These are phyloP conservation scores for Rhizomucor pusillus DNA, from an alignment of 371 early-diverging fungal genomes.

Conservation along the genomic window DNA sequence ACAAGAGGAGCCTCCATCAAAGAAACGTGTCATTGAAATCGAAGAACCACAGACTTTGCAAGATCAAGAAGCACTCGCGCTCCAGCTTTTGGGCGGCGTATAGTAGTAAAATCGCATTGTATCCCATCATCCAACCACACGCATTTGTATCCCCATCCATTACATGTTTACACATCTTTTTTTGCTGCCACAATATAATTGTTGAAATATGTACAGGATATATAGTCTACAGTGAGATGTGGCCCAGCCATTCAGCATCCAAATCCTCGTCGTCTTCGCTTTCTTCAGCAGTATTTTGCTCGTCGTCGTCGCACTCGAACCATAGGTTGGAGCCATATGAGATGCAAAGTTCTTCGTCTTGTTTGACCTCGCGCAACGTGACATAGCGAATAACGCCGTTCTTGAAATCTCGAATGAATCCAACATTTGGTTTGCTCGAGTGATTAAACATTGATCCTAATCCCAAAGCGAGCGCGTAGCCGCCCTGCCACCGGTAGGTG, in stretches of 20 bases:
- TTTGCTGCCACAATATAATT: too few relatives aligned
- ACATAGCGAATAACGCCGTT: constrained; percentile 56
- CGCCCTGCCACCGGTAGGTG: constrained; percentile 68
- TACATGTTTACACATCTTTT: too few relatives aligned
- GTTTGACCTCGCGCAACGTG: constrained; percentile 50
- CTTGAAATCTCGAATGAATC: constrained; percentile 60
- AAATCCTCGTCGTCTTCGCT: constrained; percentile 6
- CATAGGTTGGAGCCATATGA: constrained; percentile 68
- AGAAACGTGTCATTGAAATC: constrained; percentile 56
- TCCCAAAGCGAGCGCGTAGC: constrained; percentile 66
- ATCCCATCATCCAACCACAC: too few relatives aligned
- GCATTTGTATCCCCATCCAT: too few relatives aligned
- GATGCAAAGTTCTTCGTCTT: constrained; percentile 66
- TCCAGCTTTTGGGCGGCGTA: constrained; percentile 43
- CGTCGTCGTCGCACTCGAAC: constrained; percentile 49
- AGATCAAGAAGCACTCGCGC: constrained; percentile 66
- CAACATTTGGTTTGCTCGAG: constrained; percentile 56
- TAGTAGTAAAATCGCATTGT: neutral
- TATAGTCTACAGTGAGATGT: neutral
- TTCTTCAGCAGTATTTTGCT: constrained; percentile 4
- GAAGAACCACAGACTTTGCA: constrained; percentile 63
- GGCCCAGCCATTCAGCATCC: constrained; percentile 1
- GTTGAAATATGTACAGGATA: too few relatives aligned
- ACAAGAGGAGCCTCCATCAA: constrained; percentile 38
- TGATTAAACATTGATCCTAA: constrained; percentile 75